Base-by-base conservation (phyloP, 306 rosid genomes). In the Rosa multiflora region DNA sequence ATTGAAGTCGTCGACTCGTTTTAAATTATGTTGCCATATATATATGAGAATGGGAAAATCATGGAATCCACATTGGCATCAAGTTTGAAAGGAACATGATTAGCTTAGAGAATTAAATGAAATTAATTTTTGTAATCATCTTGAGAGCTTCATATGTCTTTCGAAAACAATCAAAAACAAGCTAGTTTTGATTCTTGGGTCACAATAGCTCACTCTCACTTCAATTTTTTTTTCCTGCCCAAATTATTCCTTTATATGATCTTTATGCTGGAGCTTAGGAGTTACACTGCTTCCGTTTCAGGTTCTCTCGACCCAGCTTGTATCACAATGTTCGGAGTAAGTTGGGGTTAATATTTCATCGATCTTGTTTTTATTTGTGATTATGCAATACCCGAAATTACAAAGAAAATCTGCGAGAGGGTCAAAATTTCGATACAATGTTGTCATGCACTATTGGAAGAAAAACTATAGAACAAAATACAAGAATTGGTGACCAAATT, bases 261-360 rank as follows among this genome's bases (percentile, higher is more conserved):
- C 70, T 84, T 84, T 61, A 67, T 80, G 35, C 29, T n/a, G 48
- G 73, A 78, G 13, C 64, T 88, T 8, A 61, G 72, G 76, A 10
- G 63, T 10, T 86, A 32, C 55, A 37, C 88, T 5, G 15, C 61
- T n/a, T 63, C 80, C 8, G 86, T 72, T 73, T 86, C 86, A 0
- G 82, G 56, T 59, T 40, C 11, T 32, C 49, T 71, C 7, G 64
- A 79, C 5, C 92, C 89, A 0, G 56, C 74, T 49, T 83, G 78
- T 10, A 82, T 88, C 67, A 78, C 81, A 17, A 67, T 84, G 74
- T 86, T 86, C 78, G 84, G 88, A 69, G 91, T 86, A 77, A 80
- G 88, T 76, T 13, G 49, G 63, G 42, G 5, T 21, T 67, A 55
- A 47, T 64, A 7, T 44, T 7, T 63, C 47, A 8, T 32, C 37